Evolutionary conservation across 2,329 filamentous ascomycete species (phyloP).

Genomic region (Stachybotrys echinatus): DNA sequence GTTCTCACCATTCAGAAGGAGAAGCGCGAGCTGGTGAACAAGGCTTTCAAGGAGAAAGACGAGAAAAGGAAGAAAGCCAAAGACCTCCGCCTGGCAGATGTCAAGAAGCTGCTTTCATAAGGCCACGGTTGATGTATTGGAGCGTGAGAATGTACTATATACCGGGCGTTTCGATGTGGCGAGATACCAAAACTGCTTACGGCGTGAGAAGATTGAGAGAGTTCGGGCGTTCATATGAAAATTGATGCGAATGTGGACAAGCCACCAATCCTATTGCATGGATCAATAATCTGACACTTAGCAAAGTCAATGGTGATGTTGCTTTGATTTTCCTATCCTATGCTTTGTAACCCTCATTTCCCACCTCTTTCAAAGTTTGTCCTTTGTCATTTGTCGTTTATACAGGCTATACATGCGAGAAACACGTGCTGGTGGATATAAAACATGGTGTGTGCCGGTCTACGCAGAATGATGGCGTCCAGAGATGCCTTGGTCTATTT

Average conservation of each 20-base stretch:
- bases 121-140: too few species aligned
- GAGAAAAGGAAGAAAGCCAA: conserved; percentile 46
- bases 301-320: too few species aligned
- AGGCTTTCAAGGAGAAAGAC: conserved; percentile 71
- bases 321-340: neutral
- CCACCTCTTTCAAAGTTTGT: neutral
- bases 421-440: neutral
- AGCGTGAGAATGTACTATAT: neutral
- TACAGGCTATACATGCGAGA: neutral
- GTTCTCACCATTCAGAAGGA: conserved; percentile 73
- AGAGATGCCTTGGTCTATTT: conserved; percentile 16
- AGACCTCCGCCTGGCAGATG: conserved; percentile 52
- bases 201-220: neutral
- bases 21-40: conserved; percentile 71
- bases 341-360: neutral
- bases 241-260: too few species aligned
- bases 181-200: neutral
- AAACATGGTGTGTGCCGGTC: too few species aligned
- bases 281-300: too few species aligned
- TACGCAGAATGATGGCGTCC: too few species aligned
- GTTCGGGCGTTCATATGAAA: too few species aligned
- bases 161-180: neutral
- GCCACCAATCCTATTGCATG: too few species aligned
- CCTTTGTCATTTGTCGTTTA: too few species aligned
- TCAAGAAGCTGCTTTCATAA: conserved; percentile 40